A percentile compares a stretch with the other conserved stretches of the same genome.
Evolutionary conservation across 2,329 filamentous ascomycete genomes (phyloP).

Genomic region (Penicillium frequentans): DNA sequence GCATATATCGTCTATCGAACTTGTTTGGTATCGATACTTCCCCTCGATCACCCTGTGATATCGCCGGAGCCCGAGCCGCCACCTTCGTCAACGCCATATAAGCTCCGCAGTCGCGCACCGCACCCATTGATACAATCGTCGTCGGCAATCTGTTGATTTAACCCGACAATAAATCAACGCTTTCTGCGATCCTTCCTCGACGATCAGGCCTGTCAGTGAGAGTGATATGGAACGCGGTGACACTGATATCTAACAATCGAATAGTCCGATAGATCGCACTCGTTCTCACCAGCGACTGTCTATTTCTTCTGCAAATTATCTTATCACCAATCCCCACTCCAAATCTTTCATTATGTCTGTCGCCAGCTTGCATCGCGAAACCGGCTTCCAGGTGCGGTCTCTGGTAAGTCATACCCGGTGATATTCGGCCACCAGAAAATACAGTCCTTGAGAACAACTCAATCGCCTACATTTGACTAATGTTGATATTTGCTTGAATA

Average conservation of each 20-base stretch:
- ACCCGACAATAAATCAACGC: background rate
- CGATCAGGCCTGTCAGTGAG: background rate
- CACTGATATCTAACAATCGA: background rate
- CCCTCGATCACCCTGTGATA: background rate
- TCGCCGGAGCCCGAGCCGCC: conserved; percentile 13
- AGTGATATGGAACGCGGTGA: background rate
- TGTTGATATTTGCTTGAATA: conserved; percentile 36
- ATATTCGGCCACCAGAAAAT: background rate
- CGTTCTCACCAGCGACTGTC: background rate
- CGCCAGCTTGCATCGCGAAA: conserved; percentile 39
- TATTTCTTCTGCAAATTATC: background rate
- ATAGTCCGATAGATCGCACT: background rate
- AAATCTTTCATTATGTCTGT: conserved; percentile 41
- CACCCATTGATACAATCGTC: background rate
- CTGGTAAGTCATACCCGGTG: conserved; percentile 37
- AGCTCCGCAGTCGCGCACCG: background rate
- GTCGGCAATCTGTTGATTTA: background rate
- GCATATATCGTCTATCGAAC: background rate
- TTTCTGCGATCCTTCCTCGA: background rate
- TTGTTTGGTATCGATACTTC: background rate
- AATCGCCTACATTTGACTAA: conserved; percentile 1
- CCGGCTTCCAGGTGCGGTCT: conserved; percentile 50
- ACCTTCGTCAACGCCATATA: conserved; percentile 5
- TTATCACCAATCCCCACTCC: background rate
- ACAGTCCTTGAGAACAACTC: background rate